Base-by-base conservation (phyloP, 169 alveolate genomes). In the Eimeria maxima region DNA sequence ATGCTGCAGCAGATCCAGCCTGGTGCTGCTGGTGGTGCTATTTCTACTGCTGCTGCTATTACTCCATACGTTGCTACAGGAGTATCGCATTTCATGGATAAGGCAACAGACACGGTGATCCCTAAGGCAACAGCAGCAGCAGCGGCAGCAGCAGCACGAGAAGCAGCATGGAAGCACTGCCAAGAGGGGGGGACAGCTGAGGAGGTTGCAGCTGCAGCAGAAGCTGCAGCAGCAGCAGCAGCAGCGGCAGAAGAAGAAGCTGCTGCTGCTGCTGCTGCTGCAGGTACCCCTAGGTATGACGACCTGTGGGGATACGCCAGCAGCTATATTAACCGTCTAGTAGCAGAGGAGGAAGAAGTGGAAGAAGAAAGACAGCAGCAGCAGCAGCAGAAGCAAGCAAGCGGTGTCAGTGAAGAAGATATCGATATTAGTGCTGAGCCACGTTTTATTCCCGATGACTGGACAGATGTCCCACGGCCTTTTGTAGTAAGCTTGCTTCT, bases 401-500 rank as follows among this genome's bases (percentile, higher is more conserved):
- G 29, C 18, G 29, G 0, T 60, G 14, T 20, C 18, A 29, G 11
- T 22, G 81, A 71, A 22, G 27, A 71, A 27, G 80, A 69, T 2
- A 71, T 71, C 18, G 81, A 71, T 44, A 71, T 71, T 29, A 71
- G 81, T 29, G 81, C 29, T n/a, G 81, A 71, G 81, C 81, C 81
- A n/a, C 18, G 81, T 13, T 71, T 71, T 42, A 71, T 71, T 29
- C 81, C 81, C 44, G 81, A 71, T 3, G 44, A 22, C 47, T 71
- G 81, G 81, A 71, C 81, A 71, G 81, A 71, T 71, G 81, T n/a
- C 47, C 81, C 81, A 16, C 22, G 81, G 81, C 81, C 81, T 16
- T 71, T 71, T 71, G 69, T 57, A 20, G n/a, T 57, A 20, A 14
- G 16, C n/a, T 57, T 57, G 69, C 69, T 57, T 14, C n/a, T 2